These are phyloP conservation scores for Fusarium paranaense DNA, from an alignment of 2,329 filamentous ascomycete species.

Conservation along the genomic window DNA sequence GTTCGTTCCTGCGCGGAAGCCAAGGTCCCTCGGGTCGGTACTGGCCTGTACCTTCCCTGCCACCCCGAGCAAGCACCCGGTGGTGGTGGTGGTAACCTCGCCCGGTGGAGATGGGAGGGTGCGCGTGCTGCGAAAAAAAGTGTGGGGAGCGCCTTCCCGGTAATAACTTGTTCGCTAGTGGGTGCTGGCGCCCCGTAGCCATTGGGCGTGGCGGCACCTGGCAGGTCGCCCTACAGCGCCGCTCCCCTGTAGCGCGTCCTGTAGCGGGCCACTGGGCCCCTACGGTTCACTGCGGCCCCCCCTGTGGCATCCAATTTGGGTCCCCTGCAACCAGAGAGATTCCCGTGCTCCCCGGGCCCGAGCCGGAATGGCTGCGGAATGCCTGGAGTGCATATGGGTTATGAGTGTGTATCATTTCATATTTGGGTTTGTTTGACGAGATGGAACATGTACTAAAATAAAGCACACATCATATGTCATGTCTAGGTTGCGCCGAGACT, in stretches of 20 bases:
- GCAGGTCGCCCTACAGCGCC: slow-evolving; percentile 20
- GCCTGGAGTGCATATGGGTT: background rate
- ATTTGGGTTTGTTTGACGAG: background rate
- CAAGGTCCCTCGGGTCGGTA: slow-evolving; percentile 30
- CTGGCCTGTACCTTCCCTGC: slow-evolving; percentile 17
- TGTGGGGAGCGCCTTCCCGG: slow-evolving; percentile 28
- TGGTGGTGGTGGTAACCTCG: background rate
- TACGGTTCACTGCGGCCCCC: slow-evolving; percentile 1
- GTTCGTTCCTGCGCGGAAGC: slow-evolving; percentile 36
- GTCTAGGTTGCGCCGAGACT: background rate
- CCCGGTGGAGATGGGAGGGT: slow-evolving; percentile 19
- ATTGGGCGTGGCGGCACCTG: slow-evolving; percentile 20
- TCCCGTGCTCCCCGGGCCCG: slow-evolving; percentile 6
- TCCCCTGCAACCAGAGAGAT: slow-evolving; percentile 14
- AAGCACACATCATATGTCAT: background rate
- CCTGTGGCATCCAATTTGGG: slow-evolving; percentile 28
- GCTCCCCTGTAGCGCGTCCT: slow-evolving; percentile 8
- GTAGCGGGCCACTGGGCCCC: slow-evolving; percentile 10
- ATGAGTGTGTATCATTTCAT: background rate
- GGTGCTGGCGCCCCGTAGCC: background rate
- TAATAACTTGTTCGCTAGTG: slow-evolving; percentile 26
- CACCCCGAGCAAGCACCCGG: slow-evolving; percentile 18
- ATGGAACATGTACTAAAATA: background rate
- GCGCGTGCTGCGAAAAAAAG: slow-evolving; percentile 31
- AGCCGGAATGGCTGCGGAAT: slow-evolving; percentile 27